Evolutionary conservation across 805 yeast genomes (phyloP).

Genomic region (Kodamaea hsintzibuensis): DNA sequence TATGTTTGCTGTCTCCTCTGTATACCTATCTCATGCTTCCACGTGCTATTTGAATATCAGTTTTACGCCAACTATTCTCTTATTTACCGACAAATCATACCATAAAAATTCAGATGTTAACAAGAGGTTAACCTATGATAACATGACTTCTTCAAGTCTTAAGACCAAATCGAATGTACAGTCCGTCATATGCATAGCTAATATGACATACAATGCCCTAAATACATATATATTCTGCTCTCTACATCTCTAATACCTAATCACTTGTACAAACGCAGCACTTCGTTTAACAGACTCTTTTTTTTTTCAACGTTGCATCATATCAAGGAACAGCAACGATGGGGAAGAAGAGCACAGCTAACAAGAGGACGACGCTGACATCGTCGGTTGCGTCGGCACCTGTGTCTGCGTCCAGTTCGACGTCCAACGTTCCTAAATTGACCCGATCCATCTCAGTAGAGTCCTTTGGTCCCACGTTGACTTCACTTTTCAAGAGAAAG

Average conservation of each 20-base stretch:
- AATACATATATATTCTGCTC: too few relatives aligned
- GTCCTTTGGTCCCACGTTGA: conserved; percentile 37
- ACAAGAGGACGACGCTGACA: background rate
- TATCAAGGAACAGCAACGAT: background rate
- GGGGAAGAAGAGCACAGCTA: background rate
- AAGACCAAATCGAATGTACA: too few relatives aligned
- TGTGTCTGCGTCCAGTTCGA: background rate
- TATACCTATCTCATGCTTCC: too few relatives aligned
- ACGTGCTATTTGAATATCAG: too few relatives aligned
- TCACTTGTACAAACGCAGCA: background rate
- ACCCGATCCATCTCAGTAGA: conserved; percentile 42
- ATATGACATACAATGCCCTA: too few relatives aligned
- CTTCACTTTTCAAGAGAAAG: conserved; percentile 32
- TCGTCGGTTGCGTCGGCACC: background rate
- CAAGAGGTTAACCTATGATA: too few relatives aligned
- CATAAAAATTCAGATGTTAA: too few relatives aligned
- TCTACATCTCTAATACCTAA: background rate
- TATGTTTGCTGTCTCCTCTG: too few relatives aligned
- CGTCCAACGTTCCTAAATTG: conserved; percentile 13
- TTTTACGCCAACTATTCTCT: too few relatives aligned
- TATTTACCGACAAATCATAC: too few relatives aligned
- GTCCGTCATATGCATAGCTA: too few relatives aligned
- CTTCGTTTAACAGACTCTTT: background rate
- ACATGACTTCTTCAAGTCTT: too few relatives aligned
- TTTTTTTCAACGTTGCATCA: background rate